Percentiles rank a stretch among this genome's conserved stretches.
These are phyloP conservation scores for Rhizopogon vinicolor DNA, from an alignment of 768 basidiomycete genomes.

Conservation along the genomic window DNA sequence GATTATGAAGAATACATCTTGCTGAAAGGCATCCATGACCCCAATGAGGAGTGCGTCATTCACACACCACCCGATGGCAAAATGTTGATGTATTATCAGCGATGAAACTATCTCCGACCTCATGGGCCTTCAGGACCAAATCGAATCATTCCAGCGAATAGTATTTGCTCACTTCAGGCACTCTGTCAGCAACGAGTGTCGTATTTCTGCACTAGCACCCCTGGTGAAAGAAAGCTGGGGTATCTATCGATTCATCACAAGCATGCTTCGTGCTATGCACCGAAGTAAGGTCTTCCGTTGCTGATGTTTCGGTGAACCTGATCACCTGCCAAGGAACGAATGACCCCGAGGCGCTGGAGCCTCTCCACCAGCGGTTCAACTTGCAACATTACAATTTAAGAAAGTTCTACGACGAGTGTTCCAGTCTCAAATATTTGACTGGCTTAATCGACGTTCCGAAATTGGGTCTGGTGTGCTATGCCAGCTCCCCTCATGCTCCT, in stretches of 20 bases:
- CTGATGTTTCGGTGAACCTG: background rate
- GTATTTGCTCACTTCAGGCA: conserved; percentile 92
- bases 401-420: conserved; percentile 99
- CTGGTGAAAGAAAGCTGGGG: conserved; percentile 99
- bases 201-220: conserved; percentile 93
- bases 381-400: conserved; percentile 91
- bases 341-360: conserved; percentile 84
- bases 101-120: conserved; percentile 98
- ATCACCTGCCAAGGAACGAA: conserved; percentile 65
- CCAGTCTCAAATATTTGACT: conserved; percentile 96
- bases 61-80: conserved; percentile 2
- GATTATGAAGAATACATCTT: conserved; percentile 99
- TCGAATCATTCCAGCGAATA: conserved; percentile 97
- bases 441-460: conserved; percentile 98
- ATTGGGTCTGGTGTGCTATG: conserved; percentile 66
- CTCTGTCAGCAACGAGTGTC: conserved; percentile 93
- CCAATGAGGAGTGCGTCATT: conserved; percentile 87
- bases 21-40: conserved; percentile 95
- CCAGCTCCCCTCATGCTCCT: background rate
- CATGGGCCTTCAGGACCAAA: conserved; percentile 97
- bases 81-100: conserved; percentile 35
- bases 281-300: conserved; percentile 52
- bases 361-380: conserved; percentile 80
- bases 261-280: conserved; percentile 97
- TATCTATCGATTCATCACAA: conserved; percentile 97